These are phyloP conservation scores for Thielaviopsis euricoi DNA, from an alignment of 2,329 filamentous ascomycete species.

Conservation along the genomic window DNA sequence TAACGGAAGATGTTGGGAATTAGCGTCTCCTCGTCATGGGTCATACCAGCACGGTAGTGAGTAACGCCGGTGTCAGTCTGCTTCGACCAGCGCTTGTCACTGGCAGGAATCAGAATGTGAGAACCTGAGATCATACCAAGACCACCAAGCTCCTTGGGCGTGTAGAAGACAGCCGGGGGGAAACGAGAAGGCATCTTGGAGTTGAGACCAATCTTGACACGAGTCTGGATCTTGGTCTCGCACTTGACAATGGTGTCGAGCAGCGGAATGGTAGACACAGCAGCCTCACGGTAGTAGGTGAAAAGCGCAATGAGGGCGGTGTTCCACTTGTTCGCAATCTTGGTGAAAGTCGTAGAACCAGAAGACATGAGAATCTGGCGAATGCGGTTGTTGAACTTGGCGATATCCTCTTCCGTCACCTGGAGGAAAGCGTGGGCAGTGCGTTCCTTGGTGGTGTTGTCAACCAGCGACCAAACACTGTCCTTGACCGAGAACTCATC, in stretches of 20 bases:
- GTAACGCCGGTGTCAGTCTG: slow-evolving; percentile 96
- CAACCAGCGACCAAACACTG: slow-evolving; percentile 92
- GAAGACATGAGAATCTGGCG: slow-evolving; percentile 98
- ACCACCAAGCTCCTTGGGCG: slow-evolving; percentile 91
- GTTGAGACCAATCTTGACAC: slow-evolving; percentile 96
- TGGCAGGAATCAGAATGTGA: slow-evolving; percentile 91
- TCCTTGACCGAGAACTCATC: slow-evolving; percentile 97
- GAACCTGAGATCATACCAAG: slow-evolving; percentile 98
- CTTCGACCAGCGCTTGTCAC: slow-evolving; percentile 96
- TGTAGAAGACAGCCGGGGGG: slow-evolving; percentile 96
- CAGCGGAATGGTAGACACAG: slow-evolving; percentile 84
- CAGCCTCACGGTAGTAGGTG: slow-evolving; percentile 95
- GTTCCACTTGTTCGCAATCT: slow-evolving; percentile 99
- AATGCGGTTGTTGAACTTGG: slow-evolving; percentile 98
- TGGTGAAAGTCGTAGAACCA: slow-evolving; percentile 97
- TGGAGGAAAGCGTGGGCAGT: slow-evolving; percentile 96
- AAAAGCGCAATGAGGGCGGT: slow-evolving; percentile 92
- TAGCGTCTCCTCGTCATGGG: slow-evolving; percentile 89
- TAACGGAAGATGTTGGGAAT: slow-evolving; percentile 99
- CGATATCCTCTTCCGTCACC: slow-evolving; percentile 93
- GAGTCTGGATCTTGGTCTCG: slow-evolving; percentile 97
- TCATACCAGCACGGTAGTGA: slow-evolving; percentile 95
- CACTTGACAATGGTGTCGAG: slow-evolving; percentile 98
- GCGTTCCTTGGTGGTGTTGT: slow-evolving; percentile 91
- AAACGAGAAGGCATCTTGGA: slow-evolving; percentile 99